Base-by-base conservation (phyloP, 768 basidiomycete genomes). In the Tylopilus plumbeoviolaceoides region DNA sequence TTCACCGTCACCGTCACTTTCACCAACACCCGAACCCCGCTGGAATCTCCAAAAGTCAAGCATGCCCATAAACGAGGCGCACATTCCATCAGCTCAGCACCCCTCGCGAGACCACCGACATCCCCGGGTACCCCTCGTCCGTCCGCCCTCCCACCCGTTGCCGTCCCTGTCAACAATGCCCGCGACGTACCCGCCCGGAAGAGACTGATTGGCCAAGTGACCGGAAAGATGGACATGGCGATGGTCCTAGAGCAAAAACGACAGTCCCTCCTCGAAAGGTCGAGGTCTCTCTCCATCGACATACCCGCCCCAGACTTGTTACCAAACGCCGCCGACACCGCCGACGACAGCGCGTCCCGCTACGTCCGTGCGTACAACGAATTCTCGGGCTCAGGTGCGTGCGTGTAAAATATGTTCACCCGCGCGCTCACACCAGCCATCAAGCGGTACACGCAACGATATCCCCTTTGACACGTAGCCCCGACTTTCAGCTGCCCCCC, bases 1-100 rank as follows among this genome's bases (percentile, higher is more conserved):
- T 91, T 95, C 70, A 76, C 84, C 3, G 91, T 90, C 12, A 87
- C 83, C 4, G 84, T 98, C 59, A 87, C 89, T 0, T 92, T 97
- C 69, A 86, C 88, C 46, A 97, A 95, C 66, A 85, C 84, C 5
- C 82, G 82, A 25, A 76, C 83, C 0, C 76, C 82, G n/a, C n/a
- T n/a, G 5, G 66, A 75, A 43, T 61, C 71, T 0, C 73, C 70
- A 12, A 68, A 57, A 58, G 59, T 45, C 56, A 74, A 52, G 38
- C 65, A 67, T 56, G 60, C 76, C 0, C 88, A 92, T 64, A 85
- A 78, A 64, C 82, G 89, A 8, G 81, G 81, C 10, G 83, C 82
- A 0, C 90, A 92, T 65, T 91, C 89, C 0, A 84, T 92, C 61
- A 90, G 87, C 63, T 88, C 87, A 47, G 91, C 87, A 1, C 89